These are phyloP conservation scores for Naumovozyma dairenensis DNA, from an alignment of 805 yeast genomes.

Conservation along the genomic window DNA sequence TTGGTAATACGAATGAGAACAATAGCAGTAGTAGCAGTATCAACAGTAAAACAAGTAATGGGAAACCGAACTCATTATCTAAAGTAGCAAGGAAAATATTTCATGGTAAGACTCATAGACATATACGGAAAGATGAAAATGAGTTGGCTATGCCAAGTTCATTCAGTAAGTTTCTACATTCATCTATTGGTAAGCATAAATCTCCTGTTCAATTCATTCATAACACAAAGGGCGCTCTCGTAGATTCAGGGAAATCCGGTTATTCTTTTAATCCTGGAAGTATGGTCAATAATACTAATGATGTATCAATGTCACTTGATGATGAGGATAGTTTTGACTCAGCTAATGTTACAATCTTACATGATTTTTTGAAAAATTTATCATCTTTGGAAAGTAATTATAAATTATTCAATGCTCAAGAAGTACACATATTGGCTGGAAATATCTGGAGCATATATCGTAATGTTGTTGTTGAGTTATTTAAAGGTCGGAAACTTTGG, in stretches of 20 bases:
- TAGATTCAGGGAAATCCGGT: constrained; percentile 23
- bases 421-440: constrained; percentile 21
- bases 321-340: constrained; percentile 12
- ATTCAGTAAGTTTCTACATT: constrained; percentile 25
- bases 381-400: constrained; percentile 26
- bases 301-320: constrained; percentile 9
- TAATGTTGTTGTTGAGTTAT: constrained; percentile 20
- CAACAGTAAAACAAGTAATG: constrained; percentile 7
- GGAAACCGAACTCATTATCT: constrained; percentile 12
- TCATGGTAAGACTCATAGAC: constrained; percentile 15
- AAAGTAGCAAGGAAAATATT: constrained; percentile 22
- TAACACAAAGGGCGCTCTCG: constrained; percentile 14
- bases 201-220: constrained; percentile 26
- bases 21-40: background rate
- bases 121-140: constrained; percentile 11
- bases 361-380: constrained; percentile 25
- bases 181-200: constrained; percentile 25
- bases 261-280: constrained; percentile 18
- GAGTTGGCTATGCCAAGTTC: constrained; percentile 23
- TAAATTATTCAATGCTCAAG: constrained; percentile 21
- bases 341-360: constrained; percentile 17
- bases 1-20: constrained; percentile 5
- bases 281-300: constrained; percentile 10
- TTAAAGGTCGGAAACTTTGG: constrained; percentile 25
- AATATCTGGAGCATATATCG: constrained; percentile 28